phyloP scores from a whole-genome alignment of 495 filamentous ascomycete genomes.

The Aspergillus carlsbadensis region DNA sequence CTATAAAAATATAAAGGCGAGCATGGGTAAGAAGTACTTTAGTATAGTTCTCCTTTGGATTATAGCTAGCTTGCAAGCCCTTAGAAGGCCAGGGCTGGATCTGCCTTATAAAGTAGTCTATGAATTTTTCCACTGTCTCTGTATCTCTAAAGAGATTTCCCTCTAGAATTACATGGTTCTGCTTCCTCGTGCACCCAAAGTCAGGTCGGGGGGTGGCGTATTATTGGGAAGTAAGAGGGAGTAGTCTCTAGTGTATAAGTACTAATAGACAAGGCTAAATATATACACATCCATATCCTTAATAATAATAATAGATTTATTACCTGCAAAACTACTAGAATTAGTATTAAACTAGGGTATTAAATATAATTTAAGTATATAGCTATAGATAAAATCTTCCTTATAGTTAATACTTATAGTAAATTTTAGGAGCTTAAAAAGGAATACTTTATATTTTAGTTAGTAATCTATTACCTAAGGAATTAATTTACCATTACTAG shows the following conservation, averaged over 20 bases:
- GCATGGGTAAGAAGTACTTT: not conserved
- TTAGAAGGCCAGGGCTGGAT: not conserved
- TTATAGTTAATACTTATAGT: not conserved
- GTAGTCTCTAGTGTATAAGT: slow-evolving; percentile 1
- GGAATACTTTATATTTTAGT: not conserved
- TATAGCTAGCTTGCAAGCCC: not conserved
- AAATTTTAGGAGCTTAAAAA: not conserved
- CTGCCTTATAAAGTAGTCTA: not conserved
- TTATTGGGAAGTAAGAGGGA: not conserved
- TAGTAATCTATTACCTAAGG: not conserved
- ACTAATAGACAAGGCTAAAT: not conserved
- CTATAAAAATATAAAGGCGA: not conserved
- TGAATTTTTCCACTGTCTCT: not conserved
- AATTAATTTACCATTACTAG: not conserved
- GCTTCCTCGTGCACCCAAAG: not conserved
- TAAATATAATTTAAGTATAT: not conserved
- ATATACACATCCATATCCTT: not conserved
- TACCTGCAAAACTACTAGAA: not conserved
- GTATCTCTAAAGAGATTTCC: not conserved
- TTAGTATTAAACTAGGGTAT: not conserved
- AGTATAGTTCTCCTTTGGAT: not conserved
- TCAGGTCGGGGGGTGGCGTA: not conserved
- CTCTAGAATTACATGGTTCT: not conserved
- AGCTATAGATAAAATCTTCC: not conserved
- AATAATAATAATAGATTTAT: not conserved